Conservation (phyloP, 768 basidiomycete genomes). For the Xerocomellus chrysenteron region DNA sequence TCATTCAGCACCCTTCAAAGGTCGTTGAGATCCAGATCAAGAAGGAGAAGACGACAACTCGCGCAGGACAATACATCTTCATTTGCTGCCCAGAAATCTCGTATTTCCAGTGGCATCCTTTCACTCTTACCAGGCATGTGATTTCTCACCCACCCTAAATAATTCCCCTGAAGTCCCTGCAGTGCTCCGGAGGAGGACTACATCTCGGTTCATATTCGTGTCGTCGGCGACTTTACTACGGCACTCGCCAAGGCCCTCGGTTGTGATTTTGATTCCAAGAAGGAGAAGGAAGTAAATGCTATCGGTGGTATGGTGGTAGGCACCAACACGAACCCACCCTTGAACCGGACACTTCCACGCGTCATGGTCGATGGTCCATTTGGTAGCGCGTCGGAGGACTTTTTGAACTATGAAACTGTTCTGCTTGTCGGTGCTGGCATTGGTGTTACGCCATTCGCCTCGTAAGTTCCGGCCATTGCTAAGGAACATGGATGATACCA, state of each 20-base stretch:
- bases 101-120: constrained; percentile 97
- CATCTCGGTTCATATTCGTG: constrained; percentile 89
- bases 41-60: constrained; percentile 83
- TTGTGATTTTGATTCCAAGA: constrained; percentile 69
- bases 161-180: not conserved
- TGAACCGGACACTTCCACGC: constrained; percentile 78
- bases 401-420: constrained; percentile 84
- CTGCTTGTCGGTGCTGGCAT: constrained; percentile 93
- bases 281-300: constrained; percentile 43
- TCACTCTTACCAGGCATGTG: constrained; percentile 80
- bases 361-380: constrained; percentile 98
- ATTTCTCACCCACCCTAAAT: not conserved
- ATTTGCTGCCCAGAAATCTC: constrained; percentile 87
- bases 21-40: constrained; percentile 97
- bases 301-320: constrained; percentile 61
- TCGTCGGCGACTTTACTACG: constrained; percentile 89
- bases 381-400: constrained; percentile 89
- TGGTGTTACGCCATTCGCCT: constrained; percentile 95
- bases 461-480: constrained; percentile 48
- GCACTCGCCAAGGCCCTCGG: constrained; percentile 80
- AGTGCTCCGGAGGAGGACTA: constrained; percentile 96
- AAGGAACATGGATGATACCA: not conserved
- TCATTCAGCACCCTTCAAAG: constrained; percentile 92
- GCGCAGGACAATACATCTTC: constrained; percentile 94
- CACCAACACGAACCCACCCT: constrained; percentile 52